Conservation (phyloP, 2,329 filamentous ascomycete species). For the Ilyonectria sp. region DNA sequence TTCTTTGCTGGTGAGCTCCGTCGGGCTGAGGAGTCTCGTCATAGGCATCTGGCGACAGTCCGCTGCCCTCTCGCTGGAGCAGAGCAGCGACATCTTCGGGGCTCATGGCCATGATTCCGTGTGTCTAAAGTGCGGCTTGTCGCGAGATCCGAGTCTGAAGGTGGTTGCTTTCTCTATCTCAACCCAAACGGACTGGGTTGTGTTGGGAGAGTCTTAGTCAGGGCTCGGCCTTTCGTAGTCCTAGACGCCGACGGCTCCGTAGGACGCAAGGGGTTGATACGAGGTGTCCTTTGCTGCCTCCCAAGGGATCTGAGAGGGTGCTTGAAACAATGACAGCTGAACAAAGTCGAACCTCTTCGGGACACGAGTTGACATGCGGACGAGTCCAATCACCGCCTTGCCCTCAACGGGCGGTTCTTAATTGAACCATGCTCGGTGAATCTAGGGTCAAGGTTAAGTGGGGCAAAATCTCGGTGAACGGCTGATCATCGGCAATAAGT, state of each 20-base stretch:
- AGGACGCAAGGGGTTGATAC: conserved; percentile 1
- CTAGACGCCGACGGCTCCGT: conserved; percentile 3
- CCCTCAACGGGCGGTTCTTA: conserved; percentile 8
- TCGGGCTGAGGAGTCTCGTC: conserved; percentile 47
- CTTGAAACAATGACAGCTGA: conserved; percentile 1
- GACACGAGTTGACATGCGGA: conserved; percentile 5
- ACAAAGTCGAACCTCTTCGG: conserved; percentile 9
- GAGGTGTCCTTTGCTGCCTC: neutral
- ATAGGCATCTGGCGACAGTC: conserved; percentile 43
- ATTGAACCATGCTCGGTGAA: conserved; percentile 24
- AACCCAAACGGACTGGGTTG: neutral
- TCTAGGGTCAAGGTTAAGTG: conserved; percentile 12
- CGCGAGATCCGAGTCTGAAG: neutral
- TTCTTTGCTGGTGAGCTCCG: conserved; percentile 44
- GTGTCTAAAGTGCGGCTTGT: neutral
- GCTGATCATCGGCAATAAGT: no score
- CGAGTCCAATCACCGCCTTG: conserved; percentile 20
- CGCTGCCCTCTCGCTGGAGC: conserved; percentile 53
- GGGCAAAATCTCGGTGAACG: no score
- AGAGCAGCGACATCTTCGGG: conserved; percentile 57
- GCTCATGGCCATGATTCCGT: conserved; percentile 46
- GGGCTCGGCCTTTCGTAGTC: conserved; percentile 14
- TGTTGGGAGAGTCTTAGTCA: conserved; percentile 26
- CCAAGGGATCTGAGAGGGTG: neutral
- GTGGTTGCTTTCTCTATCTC: neutral